Conservation (phyloP, 495 filamentous ascomycete species). For the Aspergillus biplanus region DNA sequence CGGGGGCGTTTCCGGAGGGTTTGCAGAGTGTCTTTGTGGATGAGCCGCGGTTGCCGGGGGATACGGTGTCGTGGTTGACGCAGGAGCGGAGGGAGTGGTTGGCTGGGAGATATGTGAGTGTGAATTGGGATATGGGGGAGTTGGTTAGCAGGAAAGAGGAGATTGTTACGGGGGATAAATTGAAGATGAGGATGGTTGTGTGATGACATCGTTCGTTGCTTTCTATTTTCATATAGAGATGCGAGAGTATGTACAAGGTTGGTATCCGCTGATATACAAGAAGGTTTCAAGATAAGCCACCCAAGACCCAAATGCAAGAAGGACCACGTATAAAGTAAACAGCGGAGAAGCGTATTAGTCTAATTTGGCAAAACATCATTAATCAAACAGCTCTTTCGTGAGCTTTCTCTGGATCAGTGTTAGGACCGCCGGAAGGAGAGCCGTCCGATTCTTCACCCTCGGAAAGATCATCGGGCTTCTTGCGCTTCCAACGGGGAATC, state of each 20-base stretch:
- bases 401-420: not conserved
- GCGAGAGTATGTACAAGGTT: not conserved
- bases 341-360: not conserved
- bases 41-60: conserved; percentile 36
- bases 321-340: not conserved
- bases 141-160: conserved; percentile 48
- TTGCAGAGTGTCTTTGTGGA: conserved; percentile 27
- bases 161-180: conserved; percentile 42
- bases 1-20: not conserved
- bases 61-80: conserved; percentile 41
- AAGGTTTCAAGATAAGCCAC: not conserved
- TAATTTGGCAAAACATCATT: too few species aligned
- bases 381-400: not conserved
- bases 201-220: not conserved
- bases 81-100: conserved; percentile 41
- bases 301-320: not conserved
- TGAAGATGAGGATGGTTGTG: conserved; percentile 47
- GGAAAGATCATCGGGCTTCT: not conserved
- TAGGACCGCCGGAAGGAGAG: not conserved
- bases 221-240: not conserved
- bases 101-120: conserved; percentile 42
- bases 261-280: not conserved
- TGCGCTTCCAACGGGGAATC: not conserved
- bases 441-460: not conserved
- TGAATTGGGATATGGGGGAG: conserved; percentile 53